Percentiles rank a stretch among this genome's conserved stretches.
Evolutionary conservation across 2,329 filamentous ascomycete genomes (phyloP).

Genomic region (Fusarium globosum): DNA sequence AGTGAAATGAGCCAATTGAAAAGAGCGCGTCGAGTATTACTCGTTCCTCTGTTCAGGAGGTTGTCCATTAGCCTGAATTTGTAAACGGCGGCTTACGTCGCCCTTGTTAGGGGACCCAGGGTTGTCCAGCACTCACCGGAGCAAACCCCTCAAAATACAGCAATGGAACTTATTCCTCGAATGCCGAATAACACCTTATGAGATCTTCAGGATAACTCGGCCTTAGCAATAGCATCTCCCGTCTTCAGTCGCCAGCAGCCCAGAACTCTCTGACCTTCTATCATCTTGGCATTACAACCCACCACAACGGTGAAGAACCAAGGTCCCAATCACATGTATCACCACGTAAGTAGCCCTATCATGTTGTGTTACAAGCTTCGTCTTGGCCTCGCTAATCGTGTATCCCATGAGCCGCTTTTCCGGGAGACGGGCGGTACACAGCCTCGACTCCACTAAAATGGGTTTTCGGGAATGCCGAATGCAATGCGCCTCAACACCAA

Average conservation of each 20-base stretch:
- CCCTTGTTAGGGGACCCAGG: background rate
- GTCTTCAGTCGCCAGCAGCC: too few species aligned
- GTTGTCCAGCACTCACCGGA: background rate
- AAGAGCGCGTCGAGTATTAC: background rate
- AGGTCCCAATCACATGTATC: background rate
- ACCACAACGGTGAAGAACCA: background rate
- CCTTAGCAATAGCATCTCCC: background rate
- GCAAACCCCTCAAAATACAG: background rate
- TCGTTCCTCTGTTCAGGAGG: background rate
- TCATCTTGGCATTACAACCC: background rate
- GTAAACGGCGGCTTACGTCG: background rate
- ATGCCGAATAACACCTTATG: background rate
- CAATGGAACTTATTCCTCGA: background rate
- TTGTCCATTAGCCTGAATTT: background rate
- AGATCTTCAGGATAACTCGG: background rate
- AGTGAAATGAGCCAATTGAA: background rate
- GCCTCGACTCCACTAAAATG: background rate
- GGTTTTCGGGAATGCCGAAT: background rate
- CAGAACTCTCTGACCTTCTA: too few species aligned
- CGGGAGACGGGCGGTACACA: background rate
- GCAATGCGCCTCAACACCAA: background rate
- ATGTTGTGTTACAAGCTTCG: background rate
- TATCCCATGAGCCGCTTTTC: background rate
- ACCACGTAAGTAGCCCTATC: background rate
- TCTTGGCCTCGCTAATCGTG: background rate